Evolutionary conservation across 768 basidiomycete genomes (phyloP).

Genomic region (Rhodocollybia butyracea): DNA sequence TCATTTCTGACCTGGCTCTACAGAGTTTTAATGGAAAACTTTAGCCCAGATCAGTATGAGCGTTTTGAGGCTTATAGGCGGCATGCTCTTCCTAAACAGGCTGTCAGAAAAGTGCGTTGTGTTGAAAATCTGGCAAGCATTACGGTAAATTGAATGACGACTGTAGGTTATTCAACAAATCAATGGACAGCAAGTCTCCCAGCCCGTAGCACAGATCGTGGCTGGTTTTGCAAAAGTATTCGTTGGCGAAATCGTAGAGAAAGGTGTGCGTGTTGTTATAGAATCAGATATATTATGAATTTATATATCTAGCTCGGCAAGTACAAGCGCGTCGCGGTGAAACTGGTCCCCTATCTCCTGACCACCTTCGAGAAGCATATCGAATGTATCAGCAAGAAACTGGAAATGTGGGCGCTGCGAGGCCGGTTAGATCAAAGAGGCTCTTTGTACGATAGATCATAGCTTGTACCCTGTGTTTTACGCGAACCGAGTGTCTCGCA

Average conservation of each 20-base stretch:
- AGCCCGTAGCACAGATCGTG: constrained; percentile 84
- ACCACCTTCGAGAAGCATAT: constrained; percentile 89
- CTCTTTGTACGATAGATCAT: constrained; percentile 70
- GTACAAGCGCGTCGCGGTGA: constrained; percentile 74
- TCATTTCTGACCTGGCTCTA: background rate
- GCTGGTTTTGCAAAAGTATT: constrained; percentile 91
- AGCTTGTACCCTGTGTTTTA: too few relatives aligned
- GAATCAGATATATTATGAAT: background rate
- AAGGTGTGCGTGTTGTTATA: constrained; percentile 49
- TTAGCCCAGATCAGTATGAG: constrained; percentile 80
- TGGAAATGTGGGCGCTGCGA: constrained; percentile 75
- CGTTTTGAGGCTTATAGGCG: constrained; percentile 87
- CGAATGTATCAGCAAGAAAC: constrained; percentile 78
- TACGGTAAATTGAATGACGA: background rate
- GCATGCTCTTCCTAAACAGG: constrained; percentile 79
- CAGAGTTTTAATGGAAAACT: constrained; percentile 88
- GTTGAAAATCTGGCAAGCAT: background rate
- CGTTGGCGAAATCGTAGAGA: constrained; percentile 89
- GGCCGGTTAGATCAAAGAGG: constrained; percentile 65
- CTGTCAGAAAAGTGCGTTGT: constrained; percentile 65
- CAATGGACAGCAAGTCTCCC: constrained; percentile 77
- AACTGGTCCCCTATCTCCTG: constrained; percentile 78
- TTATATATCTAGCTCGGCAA: constrained; percentile 53
- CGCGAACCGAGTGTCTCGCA: too few relatives aligned
- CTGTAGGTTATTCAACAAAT: constrained; percentile 79